A percentile compares a stretch with the other conserved stretches of the same genome.
Evolutionary conservation across 805 yeast species (phyloP).

Genomic region (Cyberlindnera samutprakarnensis): DNA sequence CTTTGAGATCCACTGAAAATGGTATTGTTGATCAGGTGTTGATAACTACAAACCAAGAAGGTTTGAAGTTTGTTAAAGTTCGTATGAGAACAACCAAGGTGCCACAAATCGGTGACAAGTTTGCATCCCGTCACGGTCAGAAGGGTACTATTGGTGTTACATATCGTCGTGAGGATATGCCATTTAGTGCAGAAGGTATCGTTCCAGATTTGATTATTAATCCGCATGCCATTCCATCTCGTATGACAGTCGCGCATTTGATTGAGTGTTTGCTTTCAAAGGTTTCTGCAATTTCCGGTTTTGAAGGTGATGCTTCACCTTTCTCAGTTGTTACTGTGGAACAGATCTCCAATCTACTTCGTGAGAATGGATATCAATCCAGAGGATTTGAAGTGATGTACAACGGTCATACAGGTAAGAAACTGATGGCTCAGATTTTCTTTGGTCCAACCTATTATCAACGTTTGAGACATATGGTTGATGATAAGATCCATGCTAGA

Average conservation of each 20-base stretch:
- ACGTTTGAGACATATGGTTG: constrained; percentile 98
- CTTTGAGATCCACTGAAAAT: constrained; percentile 90
- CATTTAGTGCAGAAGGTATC: constrained; percentile 89
- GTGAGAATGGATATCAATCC: constrained; percentile 95
- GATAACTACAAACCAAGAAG: constrained; percentile 96
- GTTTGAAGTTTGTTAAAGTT: constrained; percentile 93
- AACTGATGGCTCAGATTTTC: constrained; percentile 95
- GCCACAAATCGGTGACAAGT: constrained; percentile 99
- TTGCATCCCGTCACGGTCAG: constrained; percentile 99
- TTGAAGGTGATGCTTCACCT: constrained; percentile 99
- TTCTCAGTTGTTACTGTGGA: constrained; percentile 98
- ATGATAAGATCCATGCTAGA: constrained; percentile 97
- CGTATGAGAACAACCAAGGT: constrained; percentile 98
- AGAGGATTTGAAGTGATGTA: constrained; percentile 99
- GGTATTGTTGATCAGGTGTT: constrained; percentile 98
- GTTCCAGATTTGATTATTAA: constrained; percentile 97
- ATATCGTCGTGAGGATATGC: constrained; percentile 98
- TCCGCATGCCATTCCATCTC: constrained; percentile 99
- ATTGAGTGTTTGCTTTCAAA: constrained; percentile 95
- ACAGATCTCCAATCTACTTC: constrained; percentile 83
- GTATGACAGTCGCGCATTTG: constrained; percentile 99
- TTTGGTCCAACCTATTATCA: constrained; percentile 99
- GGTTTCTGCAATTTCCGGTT: constrained; percentile 89
- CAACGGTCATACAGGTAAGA: constrained; percentile 98
- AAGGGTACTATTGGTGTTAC: constrained; percentile 99